Base-by-base conservation (phyloP, 2,329 filamentous ascomycete species). In the Hymenoscyphus fraxineus region DNA sequence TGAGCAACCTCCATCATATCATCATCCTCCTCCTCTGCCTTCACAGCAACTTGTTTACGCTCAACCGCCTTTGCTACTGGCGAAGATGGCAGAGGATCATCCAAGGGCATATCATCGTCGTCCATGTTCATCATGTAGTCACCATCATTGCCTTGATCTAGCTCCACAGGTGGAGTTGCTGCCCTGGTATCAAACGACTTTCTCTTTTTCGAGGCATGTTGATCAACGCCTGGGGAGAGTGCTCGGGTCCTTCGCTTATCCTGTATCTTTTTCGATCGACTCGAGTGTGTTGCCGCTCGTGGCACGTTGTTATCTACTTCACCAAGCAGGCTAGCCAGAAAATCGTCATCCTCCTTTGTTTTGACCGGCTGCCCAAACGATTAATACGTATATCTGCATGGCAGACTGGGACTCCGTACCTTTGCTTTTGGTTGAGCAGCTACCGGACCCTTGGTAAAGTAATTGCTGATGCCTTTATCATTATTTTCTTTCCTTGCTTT, bases 391-490 rank as follows among this genome's bases (percentile, higher is more conserved):
- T 13, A 12, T 31, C 35, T 2, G 40, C 6, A 13, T 47, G 32
- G 9, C 13, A 6, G 56, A 19, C 27, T 70, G 13, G 74, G 70
- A 64, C 13, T 27, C 35, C 77, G 65, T 77, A 93, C 92, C 84
- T 97, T 98, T 19, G 90, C 83, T 76, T 97, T 98, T 15, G 88
- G 81, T 64, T 88, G 88, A 60, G 83, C 77, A 69, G 84, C 83
- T 65, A 81, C 81, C 40, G 86, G 84, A 62, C 92, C 92, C 71
- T 90, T 91, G 70, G 85, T 94, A 76, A 99, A 98, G 78, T 96
- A 99, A 73, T 96, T 94, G 78, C 89, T 93, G 75, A 99, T 98
- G 71, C 93, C 90, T 73, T 91, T 90, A 77, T 96, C 93, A 70
- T 93, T 92, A 76, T 91, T 93, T 71, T 96, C 91, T 73, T 90